Evolutionary conservation across 345 rosid species (phyloP), one percentile per base, ranked within the genome.

Genomic region (Cardamine resedifolia): DNA sequence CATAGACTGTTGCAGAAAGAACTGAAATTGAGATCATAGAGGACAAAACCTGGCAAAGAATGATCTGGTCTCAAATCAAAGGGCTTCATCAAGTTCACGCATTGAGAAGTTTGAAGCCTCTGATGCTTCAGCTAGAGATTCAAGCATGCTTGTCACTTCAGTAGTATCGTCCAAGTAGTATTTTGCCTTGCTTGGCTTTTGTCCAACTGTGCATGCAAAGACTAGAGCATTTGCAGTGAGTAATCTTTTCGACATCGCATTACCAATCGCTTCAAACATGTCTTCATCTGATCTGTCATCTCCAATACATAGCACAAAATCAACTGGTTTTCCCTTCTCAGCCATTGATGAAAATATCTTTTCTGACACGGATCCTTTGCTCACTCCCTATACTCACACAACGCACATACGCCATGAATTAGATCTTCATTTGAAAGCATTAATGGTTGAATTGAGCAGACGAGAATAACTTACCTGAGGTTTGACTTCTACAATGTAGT

Each of bases 161-260:
- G 55, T 65, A 27, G 78, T 73, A 47, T 78, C 81, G 23, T 78
- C 81, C 70, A 93, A 64, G 73, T 90, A 93, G 78, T 93, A 93
- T 80, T 83, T 93, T 50, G 97, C 98, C 80, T 93, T 93, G 83
- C 98, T 93, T 48, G 98, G 98, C 79, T 93, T 90, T 77, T 93
- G 98, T 10, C 91, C 96, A 21, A 93, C 97, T 9, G 96, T 90
- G 84, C 97, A 90, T 36, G 98, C 96, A 73, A 85, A 89, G 27
- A 78, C 81, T 36, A 28, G 52, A 28, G 78, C 78, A 36, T 73
- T 73, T 24, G 8, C 50, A 23, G 56, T 45, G n/a, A 78, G 63
- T 30, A 78, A 61, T 27, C 64, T 63, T 49, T 68, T 78, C 19
- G 81, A 73, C 81, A 78, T 62, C 1, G 81, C 81, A 24, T 78